A percentile compares a stretch with the other conserved stretches of the same genome.
phyloP scores from a whole-genome alignment of 2,329 filamentous ascomycete genomes.

The Nectriaceae sp. region DNA sequence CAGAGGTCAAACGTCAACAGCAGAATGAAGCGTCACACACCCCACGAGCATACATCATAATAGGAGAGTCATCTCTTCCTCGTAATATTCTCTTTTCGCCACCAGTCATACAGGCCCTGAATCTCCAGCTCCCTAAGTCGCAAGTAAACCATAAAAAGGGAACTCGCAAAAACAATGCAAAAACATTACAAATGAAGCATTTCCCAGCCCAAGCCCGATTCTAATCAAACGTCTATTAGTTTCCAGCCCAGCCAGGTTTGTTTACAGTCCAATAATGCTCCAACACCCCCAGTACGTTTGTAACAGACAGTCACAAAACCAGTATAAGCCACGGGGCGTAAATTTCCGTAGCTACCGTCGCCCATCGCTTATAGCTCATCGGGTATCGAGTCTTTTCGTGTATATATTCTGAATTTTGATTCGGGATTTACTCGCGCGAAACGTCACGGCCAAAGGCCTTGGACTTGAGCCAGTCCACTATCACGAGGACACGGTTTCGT shows the following conservation, averaged over 20 bases:
- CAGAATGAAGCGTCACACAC: background rate
- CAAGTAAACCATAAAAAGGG: conserved; percentile 18
- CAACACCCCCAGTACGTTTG: conserved; percentile 26
- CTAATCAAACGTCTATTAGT: conserved; percentile 32
- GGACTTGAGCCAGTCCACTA: conserved; percentile 95
- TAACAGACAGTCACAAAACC: background rate
- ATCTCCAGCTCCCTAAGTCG: background rate
- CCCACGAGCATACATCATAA: background rate
- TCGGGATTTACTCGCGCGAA: conserved; percentile 67
- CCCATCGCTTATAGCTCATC: background rate
- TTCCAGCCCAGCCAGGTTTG: conserved; percentile 29
- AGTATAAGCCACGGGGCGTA: background rate
- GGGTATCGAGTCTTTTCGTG: conserved; percentile 27
- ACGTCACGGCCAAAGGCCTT: conserved; percentile 96
- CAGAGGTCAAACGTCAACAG: too few relatives aligned
- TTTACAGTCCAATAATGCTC: conserved; percentile 29
- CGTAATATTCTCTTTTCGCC: conserved; percentile 6
- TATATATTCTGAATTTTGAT: conserved; percentile 18
- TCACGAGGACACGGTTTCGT: conserved; percentile 90
- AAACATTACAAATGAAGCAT: conserved; percentile 24
- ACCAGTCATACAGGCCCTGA: conserved; percentile 22
- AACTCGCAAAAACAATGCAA: conserved; percentile 16
- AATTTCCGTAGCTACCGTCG: background rate
- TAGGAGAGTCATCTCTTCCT: background rate
- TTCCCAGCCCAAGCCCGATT: conserved; percentile 27